Conservation (phyloP, 371 early-diverging fungal genomes). For the Mucor circinelloides region DNA sequence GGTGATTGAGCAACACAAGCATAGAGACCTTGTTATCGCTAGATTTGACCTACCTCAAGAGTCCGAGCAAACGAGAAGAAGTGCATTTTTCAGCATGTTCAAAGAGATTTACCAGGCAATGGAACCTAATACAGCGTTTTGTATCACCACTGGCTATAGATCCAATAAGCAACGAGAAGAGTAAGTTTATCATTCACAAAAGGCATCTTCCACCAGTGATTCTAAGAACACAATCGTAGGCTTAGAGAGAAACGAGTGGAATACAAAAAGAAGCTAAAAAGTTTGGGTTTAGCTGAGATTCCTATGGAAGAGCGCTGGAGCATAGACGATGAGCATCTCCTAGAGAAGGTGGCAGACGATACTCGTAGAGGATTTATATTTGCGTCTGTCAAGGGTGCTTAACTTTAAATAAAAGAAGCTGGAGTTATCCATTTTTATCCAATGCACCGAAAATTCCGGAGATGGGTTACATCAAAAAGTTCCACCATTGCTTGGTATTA, state of each 20-base stretch:
- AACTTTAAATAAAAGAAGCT: not conserved
- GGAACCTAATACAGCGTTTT: conserved; percentile 30
- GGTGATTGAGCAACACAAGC: conserved; percentile 23
- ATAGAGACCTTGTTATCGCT: conserved; percentile 17
- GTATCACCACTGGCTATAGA: conserved; percentile 32
- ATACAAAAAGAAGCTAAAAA: conserved; percentile 29
- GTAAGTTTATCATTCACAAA: not conserved
- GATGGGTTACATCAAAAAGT: not conserved
- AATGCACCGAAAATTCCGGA: conserved; percentile 1
- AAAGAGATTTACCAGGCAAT: conserved; percentile 16
- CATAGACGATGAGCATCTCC: conserved; percentile 26
- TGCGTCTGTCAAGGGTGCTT: conserved; percentile 13
- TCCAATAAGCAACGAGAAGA: conserved; percentile 21
- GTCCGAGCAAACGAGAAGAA: conserved; percentile 13
- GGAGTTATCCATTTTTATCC: not conserved
- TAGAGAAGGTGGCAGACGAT: conserved; percentile 21
- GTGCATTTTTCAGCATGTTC: conserved; percentile 9
- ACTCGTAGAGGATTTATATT: conserved; percentile 32
- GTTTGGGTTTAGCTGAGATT: conserved; percentile 23
- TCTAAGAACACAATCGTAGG: conserved; percentile 6
- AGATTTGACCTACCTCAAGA: conserved; percentile 19
- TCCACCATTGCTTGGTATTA: conserved; percentile 2
- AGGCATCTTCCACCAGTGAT: not conserved
- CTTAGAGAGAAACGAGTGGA: conserved; percentile 26
- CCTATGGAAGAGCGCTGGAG: conserved; percentile 37